Evolutionary conservation across 2,329 filamentous ascomycete genomes (phyloP).

Genomic region (Botrytis pseudocinerea): DNA sequence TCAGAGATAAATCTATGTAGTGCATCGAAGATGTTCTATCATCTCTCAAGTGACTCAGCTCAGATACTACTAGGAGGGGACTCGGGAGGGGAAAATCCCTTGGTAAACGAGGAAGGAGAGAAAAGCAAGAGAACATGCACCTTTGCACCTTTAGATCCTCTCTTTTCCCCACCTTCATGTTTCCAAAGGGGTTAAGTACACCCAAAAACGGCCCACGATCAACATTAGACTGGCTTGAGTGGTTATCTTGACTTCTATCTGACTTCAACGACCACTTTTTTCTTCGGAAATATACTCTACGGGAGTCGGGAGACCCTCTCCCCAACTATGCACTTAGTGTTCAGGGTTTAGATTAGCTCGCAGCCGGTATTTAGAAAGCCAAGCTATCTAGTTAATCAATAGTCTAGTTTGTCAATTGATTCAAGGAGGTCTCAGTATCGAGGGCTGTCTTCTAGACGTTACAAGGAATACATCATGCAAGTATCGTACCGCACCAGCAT

Average conservation of each 20-base stretch:
- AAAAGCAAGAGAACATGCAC: neutral
- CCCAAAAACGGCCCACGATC: neutral
- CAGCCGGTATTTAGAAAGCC: neutral
- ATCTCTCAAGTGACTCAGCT: neutral
- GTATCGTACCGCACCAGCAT: neutral
- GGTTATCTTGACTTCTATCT: conserved; percentile 11
- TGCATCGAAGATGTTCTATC: neutral
- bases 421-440: neutral
- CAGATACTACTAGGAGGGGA: neutral
- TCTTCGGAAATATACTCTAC: neutral
- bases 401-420: conserved; percentile 4
- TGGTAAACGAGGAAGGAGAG: neutral
- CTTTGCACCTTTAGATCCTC: neutral
- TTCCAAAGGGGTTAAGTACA: neutral
- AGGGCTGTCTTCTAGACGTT: neutral
- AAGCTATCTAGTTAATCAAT: conserved; percentile 2
- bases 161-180: neutral
- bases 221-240: neutral
- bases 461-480: conserved; percentile 17
- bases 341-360: neutral
- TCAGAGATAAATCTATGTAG: neutral
- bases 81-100: neutral
- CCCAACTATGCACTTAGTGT: neutral
- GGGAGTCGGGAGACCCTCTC: neutral
- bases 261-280: conserved; percentile 5